Conservation (phyloP, 441 rosid genomes). For the Populus hybrid region DNA sequence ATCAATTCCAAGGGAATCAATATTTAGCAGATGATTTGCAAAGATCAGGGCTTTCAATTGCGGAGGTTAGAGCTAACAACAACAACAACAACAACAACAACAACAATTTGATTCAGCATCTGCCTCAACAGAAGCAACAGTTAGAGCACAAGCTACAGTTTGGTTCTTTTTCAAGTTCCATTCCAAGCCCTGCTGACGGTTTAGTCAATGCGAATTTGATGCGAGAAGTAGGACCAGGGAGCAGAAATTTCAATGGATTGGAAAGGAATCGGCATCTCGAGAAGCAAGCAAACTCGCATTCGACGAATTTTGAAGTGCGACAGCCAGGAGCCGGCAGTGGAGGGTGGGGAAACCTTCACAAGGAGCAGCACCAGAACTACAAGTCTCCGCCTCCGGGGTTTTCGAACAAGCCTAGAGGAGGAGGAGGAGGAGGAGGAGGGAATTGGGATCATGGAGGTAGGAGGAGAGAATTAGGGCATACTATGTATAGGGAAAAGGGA, state of each 20-base stretch:
- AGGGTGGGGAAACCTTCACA: conserved; percentile 32
- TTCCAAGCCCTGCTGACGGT: conserved; percentile 31
- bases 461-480: conserved; percentile 32
- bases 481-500: conserved; percentile 29
- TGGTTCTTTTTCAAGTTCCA: conserved; percentile 54
- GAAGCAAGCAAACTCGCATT: conserved; percentile 21
- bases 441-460: conserved; percentile 32
- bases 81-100: conserved; percentile 1
- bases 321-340: conserved; percentile 35
- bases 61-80: conserved; percentile 22
- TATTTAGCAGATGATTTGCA: conserved; percentile 41
- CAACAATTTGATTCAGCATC: conserved; percentile 25
- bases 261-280: conserved; percentile 37
- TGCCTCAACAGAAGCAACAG: conserved; percentile 38
- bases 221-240: conserved; percentile 29
- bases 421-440: conserved; percentile 27
- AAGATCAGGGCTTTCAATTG: conserved; percentile 45
- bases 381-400: conserved; percentile 65
- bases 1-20: conserved; percentile 35
- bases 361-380: conserved; percentile 20
- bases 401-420: conserved; percentile 29
- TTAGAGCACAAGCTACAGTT: conserved; percentile 47
- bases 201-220: conserved; percentile 33
- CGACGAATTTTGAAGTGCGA: conserved; percentile 31
- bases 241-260: conserved; percentile 24